Conservation (phyloP, 2,329 filamentous ascomycete species). For the Sclerotiophoma versabilis region DNA sequence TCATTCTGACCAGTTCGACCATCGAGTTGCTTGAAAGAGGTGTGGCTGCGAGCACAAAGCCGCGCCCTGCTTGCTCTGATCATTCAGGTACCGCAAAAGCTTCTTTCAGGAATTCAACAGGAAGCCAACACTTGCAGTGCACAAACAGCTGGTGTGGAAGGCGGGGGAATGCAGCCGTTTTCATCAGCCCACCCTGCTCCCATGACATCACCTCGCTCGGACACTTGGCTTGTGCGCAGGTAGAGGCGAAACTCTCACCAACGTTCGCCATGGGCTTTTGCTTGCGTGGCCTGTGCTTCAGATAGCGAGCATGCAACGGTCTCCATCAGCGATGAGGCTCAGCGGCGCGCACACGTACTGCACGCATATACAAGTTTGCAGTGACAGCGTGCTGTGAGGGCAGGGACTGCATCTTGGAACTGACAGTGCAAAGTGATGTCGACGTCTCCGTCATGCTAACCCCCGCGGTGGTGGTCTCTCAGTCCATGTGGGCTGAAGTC, state of each 20-base stretch:
- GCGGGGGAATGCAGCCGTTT: conserved; percentile 12
- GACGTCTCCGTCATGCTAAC: conserved; percentile 3
- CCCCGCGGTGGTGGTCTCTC: conserved; percentile 9
- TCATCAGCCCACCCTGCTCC: conserved; percentile 9
- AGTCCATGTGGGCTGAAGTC: conserved; percentile 18
- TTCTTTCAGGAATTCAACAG: neutral
- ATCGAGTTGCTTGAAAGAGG: conserved; percentile 28
- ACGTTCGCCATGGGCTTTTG: conserved; percentile 3
- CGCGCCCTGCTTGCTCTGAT: conserved; percentile 25
- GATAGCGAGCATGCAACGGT: conserved; percentile 1
- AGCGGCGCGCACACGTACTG: neutral
- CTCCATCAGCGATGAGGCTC: conserved; percentile 9
- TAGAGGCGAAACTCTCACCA: conserved; percentile 5
- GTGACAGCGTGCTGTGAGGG: neutral
- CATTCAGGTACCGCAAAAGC: conserved; percentile 31
- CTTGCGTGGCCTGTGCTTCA: conserved; percentile 14
- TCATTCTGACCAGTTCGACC: conserved; percentile 26
- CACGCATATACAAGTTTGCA: neutral
- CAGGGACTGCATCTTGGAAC: neutral
- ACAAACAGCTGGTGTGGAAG: neutral
- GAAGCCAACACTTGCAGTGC: neutral
- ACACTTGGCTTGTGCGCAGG: conserved; percentile 16
- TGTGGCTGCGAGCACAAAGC: conserved; percentile 22
- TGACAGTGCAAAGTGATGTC: conserved; percentile 7
- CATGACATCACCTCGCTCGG: conserved; percentile 14